Evolutionary conservation across 169 alveolate genomes (phyloP).

Genomic region (Plasmodium yoelii): DNA sequence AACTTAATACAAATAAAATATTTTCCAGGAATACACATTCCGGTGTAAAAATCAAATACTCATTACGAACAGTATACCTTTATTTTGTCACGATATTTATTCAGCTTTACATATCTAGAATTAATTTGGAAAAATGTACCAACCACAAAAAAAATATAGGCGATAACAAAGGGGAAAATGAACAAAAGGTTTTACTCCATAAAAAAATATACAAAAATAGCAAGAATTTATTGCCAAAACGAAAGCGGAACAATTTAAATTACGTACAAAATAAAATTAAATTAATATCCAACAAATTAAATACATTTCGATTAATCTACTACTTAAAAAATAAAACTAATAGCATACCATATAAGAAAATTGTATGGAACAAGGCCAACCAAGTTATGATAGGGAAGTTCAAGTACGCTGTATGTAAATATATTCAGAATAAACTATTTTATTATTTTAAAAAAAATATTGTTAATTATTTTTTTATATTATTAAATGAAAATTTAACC

Average conservation of each 20-base stretch:
- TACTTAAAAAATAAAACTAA: constrained; percentile 54
- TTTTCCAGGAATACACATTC: too few species aligned
- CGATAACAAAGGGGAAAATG: not conserved
- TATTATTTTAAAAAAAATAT: constrained; percentile 57
- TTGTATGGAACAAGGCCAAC: constrained; percentile 42
- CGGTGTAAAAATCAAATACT: constrained; percentile 31
- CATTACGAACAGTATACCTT: constrained; percentile 44
- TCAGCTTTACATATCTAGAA: constrained; percentile 49
- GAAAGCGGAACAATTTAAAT: not conserved
- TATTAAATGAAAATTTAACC: constrained; percentile 60
- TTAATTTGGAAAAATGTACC: constrained; percentile 18
- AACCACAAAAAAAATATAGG: not conserved
- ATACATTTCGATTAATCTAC: constrained; percentile 39
- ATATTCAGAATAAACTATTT: constrained; percentile 54
- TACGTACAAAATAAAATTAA: not conserved
- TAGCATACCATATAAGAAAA: constrained; percentile 44
- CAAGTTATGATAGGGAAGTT: constrained; percentile 45
- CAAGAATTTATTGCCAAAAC: not conserved
- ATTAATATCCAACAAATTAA: constrained; percentile 39
- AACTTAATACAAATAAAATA: too few species aligned
- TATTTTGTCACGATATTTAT: constrained; percentile 40
- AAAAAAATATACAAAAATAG: not conserved
- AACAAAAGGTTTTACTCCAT: not conserved
- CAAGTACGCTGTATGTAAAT: constrained; percentile 19
- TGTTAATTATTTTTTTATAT: constrained; percentile 52